Conservation (phyloP, 768 basidiomycete species). For the Tulasnella sp. region DNA sequence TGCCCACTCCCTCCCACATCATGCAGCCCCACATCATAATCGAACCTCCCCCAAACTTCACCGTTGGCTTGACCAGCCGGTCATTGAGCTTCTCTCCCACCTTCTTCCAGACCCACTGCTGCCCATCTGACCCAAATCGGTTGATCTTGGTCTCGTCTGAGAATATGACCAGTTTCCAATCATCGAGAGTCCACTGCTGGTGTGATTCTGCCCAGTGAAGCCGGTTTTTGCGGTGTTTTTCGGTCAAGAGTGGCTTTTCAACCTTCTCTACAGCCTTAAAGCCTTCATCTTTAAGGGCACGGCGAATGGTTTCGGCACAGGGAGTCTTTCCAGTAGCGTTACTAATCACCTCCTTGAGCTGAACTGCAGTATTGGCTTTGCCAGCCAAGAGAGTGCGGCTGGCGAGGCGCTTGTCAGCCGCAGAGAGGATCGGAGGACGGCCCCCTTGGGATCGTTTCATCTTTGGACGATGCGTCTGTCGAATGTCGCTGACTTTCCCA, state of each 20-base stretch:
- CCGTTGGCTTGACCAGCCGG: not conserved
- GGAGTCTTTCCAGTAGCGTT: not conserved
- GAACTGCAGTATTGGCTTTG: not conserved
- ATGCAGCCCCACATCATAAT: conserved; percentile 13
- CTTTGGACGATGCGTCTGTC: not conserved
- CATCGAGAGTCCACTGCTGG: conserved; percentile 22
- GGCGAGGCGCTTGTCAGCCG: not conserved
- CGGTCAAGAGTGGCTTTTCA: conserved; percentile 1
- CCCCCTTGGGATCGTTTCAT: not conserved
- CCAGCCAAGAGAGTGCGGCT: not conserved
- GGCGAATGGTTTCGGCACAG: not conserved
- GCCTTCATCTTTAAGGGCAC: not conserved
- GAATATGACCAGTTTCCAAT: conserved; percentile 22
- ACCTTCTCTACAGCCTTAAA: conserved; percentile 9
- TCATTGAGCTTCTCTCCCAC: conserved; percentile 2
- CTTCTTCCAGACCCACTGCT: conserved; percentile 35
- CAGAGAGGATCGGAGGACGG: not conserved
- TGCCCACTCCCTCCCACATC: not conserved
- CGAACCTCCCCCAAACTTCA: conserved; percentile 16
- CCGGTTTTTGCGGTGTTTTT: not conserved
- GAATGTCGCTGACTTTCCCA: not conserved
- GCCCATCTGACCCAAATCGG: conserved; percentile 43
- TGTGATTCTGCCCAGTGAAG: conserved; percentile 13
- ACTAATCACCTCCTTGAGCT: not conserved
- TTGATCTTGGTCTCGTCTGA: conserved; percentile 25